phyloP scores from a whole-genome alignment of 805 yeast genomes.

The Candida pini region DNA sequence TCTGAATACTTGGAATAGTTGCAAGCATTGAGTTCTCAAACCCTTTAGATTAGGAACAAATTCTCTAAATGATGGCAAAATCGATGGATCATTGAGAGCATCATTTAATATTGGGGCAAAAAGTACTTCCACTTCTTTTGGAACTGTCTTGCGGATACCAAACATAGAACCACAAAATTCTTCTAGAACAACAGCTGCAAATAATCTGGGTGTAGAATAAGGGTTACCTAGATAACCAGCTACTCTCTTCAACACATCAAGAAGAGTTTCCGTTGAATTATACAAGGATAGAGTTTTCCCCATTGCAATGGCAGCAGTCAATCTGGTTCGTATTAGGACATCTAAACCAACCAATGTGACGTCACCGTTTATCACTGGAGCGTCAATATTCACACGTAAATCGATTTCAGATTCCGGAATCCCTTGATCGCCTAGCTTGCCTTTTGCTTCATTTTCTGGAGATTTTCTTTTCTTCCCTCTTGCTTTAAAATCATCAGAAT shows the following conservation, averaged over 20 bases:
- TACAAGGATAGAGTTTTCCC: constrained; percentile 60
- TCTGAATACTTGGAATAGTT: constrained; percentile 70
- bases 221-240: constrained; percentile 45
- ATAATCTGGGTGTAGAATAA: constrained; percentile 76
- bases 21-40: constrained; percentile 81
- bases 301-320: constrained; percentile 68
- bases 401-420: constrained; percentile 50
- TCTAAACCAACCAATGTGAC: constrained; percentile 77
- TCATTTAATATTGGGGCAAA: constrained; percentile 24
- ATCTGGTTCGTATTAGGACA: constrained; percentile 66
- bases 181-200: constrained; percentile 62
- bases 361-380: constrained; percentile 90
- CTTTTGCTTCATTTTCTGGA: constrained; percentile 7
- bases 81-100: constrained; percentile 36
- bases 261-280: constrained; percentile 31
- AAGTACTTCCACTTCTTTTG: constrained; percentile 2
- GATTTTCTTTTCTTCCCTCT: constrained; percentile 46
- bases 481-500: constrained; percentile 25
- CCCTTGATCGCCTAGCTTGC: constrained; percentile 24
- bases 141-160: constrained; percentile 11
- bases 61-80: constrained; percentile 65
- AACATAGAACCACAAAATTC: constrained; percentile 47
- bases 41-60: constrained; percentile 81
- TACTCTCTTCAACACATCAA: constrained; percentile 33
- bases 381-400: constrained; percentile 78